Conservation (phyloP, 2,329 filamentous ascomycete species). For the Verticillium nubilum region DNA sequence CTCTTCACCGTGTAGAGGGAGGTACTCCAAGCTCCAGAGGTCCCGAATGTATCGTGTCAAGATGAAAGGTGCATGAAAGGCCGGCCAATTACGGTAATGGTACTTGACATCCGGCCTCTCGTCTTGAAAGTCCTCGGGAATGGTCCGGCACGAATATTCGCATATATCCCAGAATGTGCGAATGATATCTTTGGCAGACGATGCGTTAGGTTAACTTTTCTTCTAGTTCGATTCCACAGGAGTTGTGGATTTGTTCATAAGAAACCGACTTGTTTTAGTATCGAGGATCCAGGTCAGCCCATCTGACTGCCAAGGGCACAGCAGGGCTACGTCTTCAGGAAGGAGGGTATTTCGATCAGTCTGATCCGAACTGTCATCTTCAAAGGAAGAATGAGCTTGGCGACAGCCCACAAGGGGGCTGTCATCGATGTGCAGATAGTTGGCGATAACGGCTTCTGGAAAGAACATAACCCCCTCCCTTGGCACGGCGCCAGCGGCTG, state of each 20-base stretch:
- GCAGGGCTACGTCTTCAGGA: not conserved
- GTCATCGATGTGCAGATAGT: not conserved
- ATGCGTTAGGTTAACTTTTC: not conserved
- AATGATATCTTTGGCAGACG: not conserved
- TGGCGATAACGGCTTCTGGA: not conserved
- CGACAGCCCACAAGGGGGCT: not conserved
- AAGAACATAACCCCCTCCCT: not conserved
- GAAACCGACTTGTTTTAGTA: not conserved
- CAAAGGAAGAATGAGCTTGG: not conserved
- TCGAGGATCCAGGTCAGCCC: not conserved
- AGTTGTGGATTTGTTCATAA: not conserved
- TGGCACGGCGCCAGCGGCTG: not conserved
- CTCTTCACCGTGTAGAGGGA: not conserved
- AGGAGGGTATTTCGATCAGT: not conserved
- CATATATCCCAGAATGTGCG: not conserved
- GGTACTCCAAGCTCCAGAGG: not conserved
- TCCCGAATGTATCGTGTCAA: not conserved
- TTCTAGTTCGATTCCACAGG: not conserved
- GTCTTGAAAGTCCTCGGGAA: not conserved
- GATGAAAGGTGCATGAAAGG: not conserved
- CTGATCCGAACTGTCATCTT: not conserved
- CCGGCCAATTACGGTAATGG: not conserved
- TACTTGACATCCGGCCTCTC: not conserved
- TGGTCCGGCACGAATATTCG: not conserved
- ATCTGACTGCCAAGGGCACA: not conserved